These are phyloP conservation scores for Alectoria sarmentosa DNA, from an alignment of 495 filamentous ascomycete species.

Conservation along the genomic window DNA sequence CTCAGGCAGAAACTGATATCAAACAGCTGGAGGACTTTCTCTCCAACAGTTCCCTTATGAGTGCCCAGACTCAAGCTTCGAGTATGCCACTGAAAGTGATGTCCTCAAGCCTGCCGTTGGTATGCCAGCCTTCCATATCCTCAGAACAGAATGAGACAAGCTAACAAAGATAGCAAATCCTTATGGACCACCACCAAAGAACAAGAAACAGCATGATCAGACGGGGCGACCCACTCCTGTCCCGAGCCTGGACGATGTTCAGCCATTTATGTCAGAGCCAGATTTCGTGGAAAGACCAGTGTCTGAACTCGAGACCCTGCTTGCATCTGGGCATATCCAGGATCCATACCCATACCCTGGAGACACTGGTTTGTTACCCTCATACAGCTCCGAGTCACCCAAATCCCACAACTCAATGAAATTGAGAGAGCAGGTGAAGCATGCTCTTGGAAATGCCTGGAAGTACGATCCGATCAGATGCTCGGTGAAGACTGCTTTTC, in stretches of 20 bases:
- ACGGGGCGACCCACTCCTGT: background rate
- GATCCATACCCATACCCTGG: background rate
- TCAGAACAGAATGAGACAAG: background rate
- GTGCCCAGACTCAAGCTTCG: conserved; percentile 7
- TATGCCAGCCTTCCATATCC: background rate
- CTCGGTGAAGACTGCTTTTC: background rate
- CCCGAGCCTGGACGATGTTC: background rate
- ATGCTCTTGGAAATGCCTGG: background rate
- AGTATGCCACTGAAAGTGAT: background rate
- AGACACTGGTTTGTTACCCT: background rate
- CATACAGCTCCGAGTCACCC: background rate
- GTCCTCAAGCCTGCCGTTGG: background rate
- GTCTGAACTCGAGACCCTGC: background rate
- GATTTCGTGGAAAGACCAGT: background rate
- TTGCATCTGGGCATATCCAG: background rate
- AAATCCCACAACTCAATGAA: background rate
- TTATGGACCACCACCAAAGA: background rate
- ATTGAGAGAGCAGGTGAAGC: background rate
- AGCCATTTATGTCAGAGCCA: background rate
- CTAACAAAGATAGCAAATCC: conserved; percentile 1
- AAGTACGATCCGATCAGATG: background rate
- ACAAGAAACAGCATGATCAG: background rate
- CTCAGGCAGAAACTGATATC: background rate
- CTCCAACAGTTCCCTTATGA: conserved; percentile 7
- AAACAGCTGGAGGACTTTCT: background rate